phyloP scores from a whole-genome alignment of 2,329 filamentous ascomycete species.

The Zarea fungicola region DNA sequence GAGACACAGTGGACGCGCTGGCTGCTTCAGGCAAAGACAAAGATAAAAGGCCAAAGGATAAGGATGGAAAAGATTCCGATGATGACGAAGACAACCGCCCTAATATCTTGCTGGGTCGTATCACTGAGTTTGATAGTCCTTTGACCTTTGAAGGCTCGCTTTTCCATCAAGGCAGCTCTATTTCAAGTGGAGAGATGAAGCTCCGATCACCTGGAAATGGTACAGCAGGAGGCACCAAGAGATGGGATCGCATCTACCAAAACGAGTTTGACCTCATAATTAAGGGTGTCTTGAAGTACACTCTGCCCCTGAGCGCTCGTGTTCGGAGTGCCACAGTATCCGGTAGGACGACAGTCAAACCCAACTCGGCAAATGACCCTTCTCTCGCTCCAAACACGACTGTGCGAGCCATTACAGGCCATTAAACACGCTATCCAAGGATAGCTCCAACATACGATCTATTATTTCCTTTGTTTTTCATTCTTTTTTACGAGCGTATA shows the following conservation, averaged over 20 bases:
- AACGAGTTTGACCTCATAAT: constrained; percentile 93
- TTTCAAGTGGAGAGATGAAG: constrained; percentile 77
- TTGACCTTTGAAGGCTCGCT: constrained; percentile 87
- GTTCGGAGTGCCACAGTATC: constrained; percentile 56
- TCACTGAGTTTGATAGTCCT: constrained; percentile 80
- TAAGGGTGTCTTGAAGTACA: constrained; percentile 84
- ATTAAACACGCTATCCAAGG: constrained; percentile 16
- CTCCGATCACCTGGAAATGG: constrained; percentile 80
- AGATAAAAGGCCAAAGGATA: constrained; percentile 25
- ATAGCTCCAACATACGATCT: not conserved
- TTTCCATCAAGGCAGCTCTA: constrained; percentile 66
- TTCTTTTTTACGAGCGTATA: constrained; percentile 7
- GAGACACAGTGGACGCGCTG: not conserved
- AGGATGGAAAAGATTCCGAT: constrained; percentile 43
- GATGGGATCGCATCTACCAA: constrained; percentile 86
- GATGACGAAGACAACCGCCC: constrained; percentile 52
- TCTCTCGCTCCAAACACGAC: constrained; percentile 73
- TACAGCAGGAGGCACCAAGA: constrained; percentile 75
- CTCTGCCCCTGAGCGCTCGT: constrained; percentile 55
- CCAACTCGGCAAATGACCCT: constrained; percentile 56
- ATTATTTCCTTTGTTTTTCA: constrained; percentile 11
- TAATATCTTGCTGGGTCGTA: constrained; percentile 87
- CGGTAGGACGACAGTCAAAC: constrained; percentile 54
- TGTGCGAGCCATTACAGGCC: constrained; percentile 22
- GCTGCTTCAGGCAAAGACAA: constrained; percentile 23